These are phyloP conservation scores for Inga leiocalycina DNA, from an alignment of 306 rosid species.

Conservation along the genomic window DNA sequence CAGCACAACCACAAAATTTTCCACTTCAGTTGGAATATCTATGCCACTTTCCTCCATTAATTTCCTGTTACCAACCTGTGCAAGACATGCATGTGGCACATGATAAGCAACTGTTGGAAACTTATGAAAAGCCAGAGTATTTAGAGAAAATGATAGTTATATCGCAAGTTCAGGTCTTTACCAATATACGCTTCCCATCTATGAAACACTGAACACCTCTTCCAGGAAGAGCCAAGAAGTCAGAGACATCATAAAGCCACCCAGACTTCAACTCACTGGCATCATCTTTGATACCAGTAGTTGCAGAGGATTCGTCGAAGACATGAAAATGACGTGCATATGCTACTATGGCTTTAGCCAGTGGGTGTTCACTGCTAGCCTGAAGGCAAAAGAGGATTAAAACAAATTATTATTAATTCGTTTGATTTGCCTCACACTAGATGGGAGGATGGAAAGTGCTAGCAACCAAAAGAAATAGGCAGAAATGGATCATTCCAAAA, in stretches of 20 bases:
- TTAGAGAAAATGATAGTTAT: slow-evolving; percentile 16
- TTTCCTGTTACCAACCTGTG: slow-evolving; percentile 92
- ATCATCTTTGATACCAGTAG: slow-evolving; percentile 44
- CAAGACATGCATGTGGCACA: slow-evolving; percentile 18
- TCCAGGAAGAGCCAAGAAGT: slow-evolving; percentile 88
- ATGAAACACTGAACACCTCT: slow-evolving; percentile 73
- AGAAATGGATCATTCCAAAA: slow-evolving; percentile 4
- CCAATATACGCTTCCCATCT: slow-evolving; percentile 71
- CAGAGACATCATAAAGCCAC: slow-evolving; percentile 85
- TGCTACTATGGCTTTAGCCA: slow-evolving; percentile 89
- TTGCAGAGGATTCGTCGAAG: slow-evolving; percentile 68
- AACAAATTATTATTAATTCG: slow-evolving; percentile 17
- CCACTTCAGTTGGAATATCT: slow-evolving; percentile 67
- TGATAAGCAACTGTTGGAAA: slow-evolving; percentile 39
- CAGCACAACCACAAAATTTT: slow-evolving; percentile 72
- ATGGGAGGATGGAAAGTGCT: slow-evolving; percentile 19
- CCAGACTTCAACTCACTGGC: slow-evolving; percentile 51
- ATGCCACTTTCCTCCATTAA: slow-evolving; percentile 80
- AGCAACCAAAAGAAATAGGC: slow-evolving; percentile 14
- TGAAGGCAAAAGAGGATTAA: slow-evolving; percentile 34
- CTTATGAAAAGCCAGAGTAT: slow-evolving; percentile 13
- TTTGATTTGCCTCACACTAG: slow-evolving; percentile 4
- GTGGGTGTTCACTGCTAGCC: slow-evolving; percentile 98
- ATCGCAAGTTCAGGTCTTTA: slow-evolving; percentile 38
- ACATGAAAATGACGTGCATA: slow-evolving; percentile 94